These are phyloP conservation scores for Epichloe sylvatica DNA, from an alignment of 2,329 filamentous ascomycete species.

Conservation along the genomic window DNA sequence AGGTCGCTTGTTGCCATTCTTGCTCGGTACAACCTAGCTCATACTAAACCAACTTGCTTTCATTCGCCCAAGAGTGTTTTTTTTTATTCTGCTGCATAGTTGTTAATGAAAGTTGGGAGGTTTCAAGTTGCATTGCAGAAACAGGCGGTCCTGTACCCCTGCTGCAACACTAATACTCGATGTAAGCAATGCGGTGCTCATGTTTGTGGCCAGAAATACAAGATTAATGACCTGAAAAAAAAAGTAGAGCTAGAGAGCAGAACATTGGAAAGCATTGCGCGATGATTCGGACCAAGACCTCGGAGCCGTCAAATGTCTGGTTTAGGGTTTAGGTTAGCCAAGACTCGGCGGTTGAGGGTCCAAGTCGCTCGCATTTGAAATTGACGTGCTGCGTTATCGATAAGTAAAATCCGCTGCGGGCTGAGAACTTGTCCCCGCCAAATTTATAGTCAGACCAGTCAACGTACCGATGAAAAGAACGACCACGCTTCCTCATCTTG, in stretches of 20 bases:
- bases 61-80: neutral
- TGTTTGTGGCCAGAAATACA: no score
- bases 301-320: no score
- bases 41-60: neutral
- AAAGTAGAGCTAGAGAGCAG: neutral
- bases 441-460: neutral
- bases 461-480: neutral
- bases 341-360: neutral
- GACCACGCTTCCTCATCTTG: neutral
- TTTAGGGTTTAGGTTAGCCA: no score
- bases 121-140: no score
- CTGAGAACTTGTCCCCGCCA: neutral
- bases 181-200: neutral
- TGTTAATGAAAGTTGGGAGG: no score
- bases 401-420: neutral
- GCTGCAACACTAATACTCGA: neutral
- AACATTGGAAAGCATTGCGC: neutral
- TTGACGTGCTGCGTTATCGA: conserved; percentile 4
- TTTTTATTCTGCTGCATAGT: neutral
- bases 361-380: neutral
- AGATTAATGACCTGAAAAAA: no score
- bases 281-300: no score
- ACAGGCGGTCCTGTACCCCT: no score
- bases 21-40: neutral
- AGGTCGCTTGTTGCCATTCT: neutral